Conservation (phyloP, 768 basidiomycete species). For the Amanita jacksonii region DNA sequence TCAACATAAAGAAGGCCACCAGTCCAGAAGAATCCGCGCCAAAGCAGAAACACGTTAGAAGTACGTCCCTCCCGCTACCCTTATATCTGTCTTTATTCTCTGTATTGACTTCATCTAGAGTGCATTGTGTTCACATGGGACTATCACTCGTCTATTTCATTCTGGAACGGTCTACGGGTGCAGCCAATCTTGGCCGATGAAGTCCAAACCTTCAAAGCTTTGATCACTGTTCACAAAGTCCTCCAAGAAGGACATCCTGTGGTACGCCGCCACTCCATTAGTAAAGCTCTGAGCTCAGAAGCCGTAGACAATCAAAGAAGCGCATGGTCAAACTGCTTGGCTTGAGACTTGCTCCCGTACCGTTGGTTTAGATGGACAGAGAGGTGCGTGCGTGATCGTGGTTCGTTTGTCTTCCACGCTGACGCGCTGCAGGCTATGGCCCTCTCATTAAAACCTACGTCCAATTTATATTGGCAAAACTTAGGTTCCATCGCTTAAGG, state of each 20-base stretch:
- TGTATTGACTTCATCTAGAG: conserved; percentile 45
- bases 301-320: conserved; percentile 89
- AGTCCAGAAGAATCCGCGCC: conserved; percentile 92
- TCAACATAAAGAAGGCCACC: conserved; percentile 98
- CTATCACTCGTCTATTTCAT: conserved; percentile 94
- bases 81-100: conserved; percentile 6
- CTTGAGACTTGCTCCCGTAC: conserved; percentile 94
- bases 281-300: conserved; percentile 6
- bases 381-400: conserved; percentile 40
- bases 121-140: conserved; percentile 99
- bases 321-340: conserved; percentile 95
- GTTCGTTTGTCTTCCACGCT: conserved; percentile 1
- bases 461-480: conserved; percentile 89
- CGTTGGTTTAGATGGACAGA: conserved; percentile 63
- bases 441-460: conserved; percentile 93
- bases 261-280: conserved; percentile 31
- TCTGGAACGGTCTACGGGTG: conserved; percentile 95
- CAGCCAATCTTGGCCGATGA: conserved; percentile 97
- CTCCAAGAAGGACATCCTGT: conserved; percentile 95
- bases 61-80: conserved; percentile 37
- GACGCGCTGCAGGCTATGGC: conserved; percentile 69
- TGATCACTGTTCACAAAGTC: conserved; percentile 97
- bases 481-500: conserved; percentile 90
- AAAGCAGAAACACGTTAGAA: conserved; percentile 99
- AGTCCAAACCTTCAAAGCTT: conserved; percentile 95